Evolutionary conservation across 2,329 filamentous ascomycete genomes (phyloP).

Genomic region (Exophiala viscosa): DNA sequence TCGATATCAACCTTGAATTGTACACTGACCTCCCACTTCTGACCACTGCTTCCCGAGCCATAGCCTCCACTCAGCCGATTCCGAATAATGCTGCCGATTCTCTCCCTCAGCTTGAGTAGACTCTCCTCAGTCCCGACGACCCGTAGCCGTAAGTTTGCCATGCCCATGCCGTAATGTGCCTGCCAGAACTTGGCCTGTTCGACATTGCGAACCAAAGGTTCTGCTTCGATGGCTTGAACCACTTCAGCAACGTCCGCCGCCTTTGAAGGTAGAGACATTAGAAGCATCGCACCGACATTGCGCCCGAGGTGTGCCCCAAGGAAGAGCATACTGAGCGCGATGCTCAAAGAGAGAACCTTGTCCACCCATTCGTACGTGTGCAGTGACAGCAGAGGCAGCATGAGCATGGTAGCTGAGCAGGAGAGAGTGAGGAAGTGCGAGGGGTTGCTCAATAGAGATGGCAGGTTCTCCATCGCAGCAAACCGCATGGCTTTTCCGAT

Average conservation of each 20-base stretch:
- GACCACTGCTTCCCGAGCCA: constrained; percentile 64
- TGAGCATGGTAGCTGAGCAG: constrained; percentile 73
- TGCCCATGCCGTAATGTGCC: constrained; percentile 93
- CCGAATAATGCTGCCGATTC: constrained; percentile 73
- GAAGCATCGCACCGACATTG: constrained; percentile 84
- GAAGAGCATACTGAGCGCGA: constrained; percentile 83
- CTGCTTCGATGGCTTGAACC: constrained; percentile 78
- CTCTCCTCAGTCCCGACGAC: constrained; percentile 65
- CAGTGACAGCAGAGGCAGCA: constrained; percentile 77
- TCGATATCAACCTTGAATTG: constrained; percentile 61
- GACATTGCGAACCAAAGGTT: constrained; percentile 69
- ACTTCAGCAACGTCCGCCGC: constrained; percentile 63
- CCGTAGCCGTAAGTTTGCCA: constrained; percentile 85
- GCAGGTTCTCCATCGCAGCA: constrained; percentile 74
- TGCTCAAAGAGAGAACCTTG: constrained; percentile 71
- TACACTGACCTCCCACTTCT: constrained; percentile 90
- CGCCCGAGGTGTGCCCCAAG: constrained; percentile 80
- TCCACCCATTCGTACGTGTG: constrained; percentile 82
- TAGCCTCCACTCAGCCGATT: constrained; percentile 86
- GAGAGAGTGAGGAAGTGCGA: constrained; percentile 91
- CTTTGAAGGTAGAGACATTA: constrained; percentile 76
- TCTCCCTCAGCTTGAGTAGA: constrained; percentile 68
- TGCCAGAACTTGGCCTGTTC: constrained; percentile 98
- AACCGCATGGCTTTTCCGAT: constrained; percentile 91
- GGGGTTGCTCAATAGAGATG: constrained; percentile 86